Conservation (phyloP, 495 filamentous ascomycete genomes). For the Aspergillus hancockii region DNA sequence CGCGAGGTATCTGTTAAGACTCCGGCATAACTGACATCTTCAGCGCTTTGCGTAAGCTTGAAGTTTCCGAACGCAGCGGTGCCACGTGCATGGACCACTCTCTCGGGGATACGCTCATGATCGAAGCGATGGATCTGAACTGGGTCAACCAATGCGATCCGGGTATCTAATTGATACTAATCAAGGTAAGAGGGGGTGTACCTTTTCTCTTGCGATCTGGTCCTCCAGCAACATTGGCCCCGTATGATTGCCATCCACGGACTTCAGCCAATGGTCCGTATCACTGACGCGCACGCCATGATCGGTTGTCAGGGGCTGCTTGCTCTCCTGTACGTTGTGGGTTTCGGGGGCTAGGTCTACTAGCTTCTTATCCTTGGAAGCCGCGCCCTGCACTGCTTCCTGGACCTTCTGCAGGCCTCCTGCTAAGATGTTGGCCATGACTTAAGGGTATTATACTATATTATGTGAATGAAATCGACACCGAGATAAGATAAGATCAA, state of each 20-base stretch:
- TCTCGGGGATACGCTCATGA: conserved; percentile 84
- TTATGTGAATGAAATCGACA: neutral
- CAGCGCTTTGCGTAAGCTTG: conserved; percentile 66
- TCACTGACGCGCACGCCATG: conserved; percentile 70
- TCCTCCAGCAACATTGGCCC: conserved; percentile 67
- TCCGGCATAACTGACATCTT: conserved; percentile 68
- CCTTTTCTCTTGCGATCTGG: conserved; percentile 75
- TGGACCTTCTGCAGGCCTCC: conserved; percentile 34
- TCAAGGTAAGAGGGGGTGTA: conserved; percentile 34
- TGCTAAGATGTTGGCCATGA: conserved; percentile 30
- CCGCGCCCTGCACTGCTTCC: conserved; percentile 27
- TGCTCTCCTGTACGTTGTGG: conserved; percentile 8
- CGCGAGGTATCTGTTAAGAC: conserved; percentile 79
- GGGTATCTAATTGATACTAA: neutral
- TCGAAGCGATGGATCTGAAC: conserved; percentile 75
- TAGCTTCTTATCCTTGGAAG: conserved; percentile 29
- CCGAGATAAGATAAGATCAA: neutral
- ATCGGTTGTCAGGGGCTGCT: conserved; percentile 53
- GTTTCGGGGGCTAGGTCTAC: conserved; percentile 20
- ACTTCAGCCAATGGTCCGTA: conserved; percentile 75
- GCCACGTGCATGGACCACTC: conserved; percentile 87
- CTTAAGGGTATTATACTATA: neutral
- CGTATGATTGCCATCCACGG: conserved; percentile 36
- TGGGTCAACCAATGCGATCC: neutral
- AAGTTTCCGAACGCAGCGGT: conserved; percentile 84